Conservation (phyloP, 345 rosid genomes). For the Cardamine resedifolia region DNA sequence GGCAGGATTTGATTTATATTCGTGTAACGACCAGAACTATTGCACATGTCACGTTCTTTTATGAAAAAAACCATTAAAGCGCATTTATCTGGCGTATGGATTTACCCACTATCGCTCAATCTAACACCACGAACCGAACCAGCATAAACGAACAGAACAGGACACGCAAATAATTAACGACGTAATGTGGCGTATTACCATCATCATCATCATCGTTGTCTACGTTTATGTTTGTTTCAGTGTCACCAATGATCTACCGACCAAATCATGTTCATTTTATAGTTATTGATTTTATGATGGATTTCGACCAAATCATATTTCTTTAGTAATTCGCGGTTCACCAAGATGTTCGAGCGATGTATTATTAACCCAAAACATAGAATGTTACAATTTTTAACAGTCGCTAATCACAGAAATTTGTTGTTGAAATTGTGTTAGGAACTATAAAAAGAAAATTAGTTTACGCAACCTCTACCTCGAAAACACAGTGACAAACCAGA, state of each 20-base stretch:
- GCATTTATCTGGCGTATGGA: not conserved
- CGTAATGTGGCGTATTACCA: too few relatives aligned
- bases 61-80: not conserved
- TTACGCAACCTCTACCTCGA: not conserved
- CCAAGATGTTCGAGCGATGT: not conserved
- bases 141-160: not conserved
- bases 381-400: not conserved
- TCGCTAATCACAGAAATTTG: not conserved
- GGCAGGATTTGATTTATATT: constrained; percentile 27
- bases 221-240: not conserved
- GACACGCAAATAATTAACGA: constrained; percentile 13
- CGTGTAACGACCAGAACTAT: constrained; percentile 27
- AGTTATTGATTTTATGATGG: not conserved
- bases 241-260: not conserved
- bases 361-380: not conserved
- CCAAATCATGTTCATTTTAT: not conserved
- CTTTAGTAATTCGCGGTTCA: not conserved
- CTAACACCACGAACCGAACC: not conserved
- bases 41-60: constrained; percentile 30
- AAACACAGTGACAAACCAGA: not conserved
- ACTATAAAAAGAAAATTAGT: not conserved
- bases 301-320: not conserved
- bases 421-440: not conserved
- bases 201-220: not conserved
- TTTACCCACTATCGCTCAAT: not conserved